These are phyloP conservation scores for Fusarium subtropicale DNA, from an alignment of 2,329 filamentous ascomycete genomes.

Conservation along the genomic window DNA sequence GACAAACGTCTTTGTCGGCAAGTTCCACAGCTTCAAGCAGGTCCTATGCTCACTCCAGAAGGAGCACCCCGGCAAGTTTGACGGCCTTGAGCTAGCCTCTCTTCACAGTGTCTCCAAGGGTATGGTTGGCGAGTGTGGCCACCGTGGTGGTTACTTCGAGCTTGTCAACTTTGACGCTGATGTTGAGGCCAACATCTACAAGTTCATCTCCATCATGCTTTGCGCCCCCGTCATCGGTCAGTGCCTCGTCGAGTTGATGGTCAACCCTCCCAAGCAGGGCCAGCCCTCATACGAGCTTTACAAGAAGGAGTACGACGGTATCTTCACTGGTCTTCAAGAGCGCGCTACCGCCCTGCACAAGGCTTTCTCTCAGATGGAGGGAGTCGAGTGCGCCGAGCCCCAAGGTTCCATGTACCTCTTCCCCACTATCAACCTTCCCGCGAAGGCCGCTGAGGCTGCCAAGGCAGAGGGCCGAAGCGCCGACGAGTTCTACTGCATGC, in stretches of 20 bases:
- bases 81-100: slow-evolving; percentile 87
- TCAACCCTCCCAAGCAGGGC: slow-evolving; percentile 88
- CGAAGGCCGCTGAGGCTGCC: slow-evolving; percentile 82
- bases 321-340: slow-evolving; percentile 80
- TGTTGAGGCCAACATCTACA: slow-evolving; percentile 96
- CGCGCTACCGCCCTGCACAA: slow-evolving; percentile 88
- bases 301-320: slow-evolving; percentile 83
- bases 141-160: slow-evolving; percentile 98
- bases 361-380: slow-evolving; percentile 95
- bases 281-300: slow-evolving; percentile 88
- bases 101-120: slow-evolving; percentile 96
- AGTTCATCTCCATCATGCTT: slow-evolving; percentile 96
- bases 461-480: slow-evolving; percentile 76
- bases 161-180: slow-evolving; percentile 86
- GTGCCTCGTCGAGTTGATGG: slow-evolving; percentile 97
- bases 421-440: slow-evolving; percentile 86
- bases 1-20: slow-evolving; percentile 95
- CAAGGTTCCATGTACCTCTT: slow-evolving; percentile 99
- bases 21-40: slow-evolving; percentile 96
- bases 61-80: slow-evolving; percentile 79
- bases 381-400: slow-evolving; percentile 88
- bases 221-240: slow-evolving; percentile 96
- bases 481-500: slow-evolving; percentile 95
- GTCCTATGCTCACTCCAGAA: slow-evolving; percentile 84
- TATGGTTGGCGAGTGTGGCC: slow-evolving; percentile 98